These are phyloP conservation scores for Cercospora sojina DNA, from an alignment of 2,329 filamentous ascomycete species.

Conservation along the genomic window DNA sequence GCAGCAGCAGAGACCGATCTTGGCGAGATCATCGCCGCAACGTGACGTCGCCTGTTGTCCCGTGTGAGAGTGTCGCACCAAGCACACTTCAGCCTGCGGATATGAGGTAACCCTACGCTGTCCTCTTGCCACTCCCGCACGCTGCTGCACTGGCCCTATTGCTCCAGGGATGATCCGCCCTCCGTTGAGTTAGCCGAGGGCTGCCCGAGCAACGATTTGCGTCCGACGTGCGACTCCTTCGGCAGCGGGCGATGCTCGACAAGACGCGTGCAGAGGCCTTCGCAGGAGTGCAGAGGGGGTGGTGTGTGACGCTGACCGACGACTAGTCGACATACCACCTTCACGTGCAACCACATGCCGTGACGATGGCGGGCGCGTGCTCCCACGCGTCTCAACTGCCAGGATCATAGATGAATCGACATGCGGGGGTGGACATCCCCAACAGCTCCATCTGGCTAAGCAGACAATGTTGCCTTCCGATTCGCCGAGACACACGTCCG, in stretches of 20 bases:
- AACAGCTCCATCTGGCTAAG: not conserved
- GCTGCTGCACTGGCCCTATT: not conserved
- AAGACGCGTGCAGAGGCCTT: not conserved
- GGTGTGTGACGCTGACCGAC: not conserved
- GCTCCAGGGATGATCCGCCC: not conserved
- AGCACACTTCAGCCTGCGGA: not conserved
- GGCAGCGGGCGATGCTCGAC: not conserved
- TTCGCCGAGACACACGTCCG: not conserved
- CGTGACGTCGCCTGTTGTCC: not conserved
- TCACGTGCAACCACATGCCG: not conserved
- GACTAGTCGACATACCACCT: not conserved
- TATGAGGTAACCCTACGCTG: not conserved
- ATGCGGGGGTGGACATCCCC: not conserved
- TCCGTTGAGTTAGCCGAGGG: not conserved
- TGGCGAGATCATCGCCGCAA: not conserved
- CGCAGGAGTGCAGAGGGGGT: not conserved
- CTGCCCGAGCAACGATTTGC: not conserved
- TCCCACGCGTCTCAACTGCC: not conserved
- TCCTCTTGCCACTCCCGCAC: not conserved
- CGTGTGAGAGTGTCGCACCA: not conserved
- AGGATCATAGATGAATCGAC: not conserved
- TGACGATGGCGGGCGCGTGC: not conserved
- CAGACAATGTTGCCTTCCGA: not conserved
- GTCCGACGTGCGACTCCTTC: not conserved
- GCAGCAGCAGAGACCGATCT: not conserved